Evolutionary conservation across 1,139 yeast genomes (phyloP).

Genomic region (Pneumocystis oryctolagi): DNA sequence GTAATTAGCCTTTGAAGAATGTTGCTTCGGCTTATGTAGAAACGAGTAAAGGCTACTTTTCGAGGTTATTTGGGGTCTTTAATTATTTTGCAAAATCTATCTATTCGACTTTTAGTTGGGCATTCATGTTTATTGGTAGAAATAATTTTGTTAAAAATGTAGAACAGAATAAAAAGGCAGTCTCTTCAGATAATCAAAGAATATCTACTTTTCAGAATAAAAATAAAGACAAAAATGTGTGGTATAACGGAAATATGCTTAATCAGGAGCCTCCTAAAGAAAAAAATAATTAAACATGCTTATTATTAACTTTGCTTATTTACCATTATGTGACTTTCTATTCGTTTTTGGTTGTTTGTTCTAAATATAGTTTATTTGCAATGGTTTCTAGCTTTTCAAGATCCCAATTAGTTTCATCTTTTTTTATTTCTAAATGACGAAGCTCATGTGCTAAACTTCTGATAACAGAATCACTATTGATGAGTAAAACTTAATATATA

Average conservation of each 20-base stretch:
- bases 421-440: conserved; percentile 21
- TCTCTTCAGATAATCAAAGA: not conserved
- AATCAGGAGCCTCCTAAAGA: not conserved
- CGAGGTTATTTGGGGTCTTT: conserved; percentile 20
- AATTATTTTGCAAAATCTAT: not conserved
- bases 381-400: conserved; percentile 21
- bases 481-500: conserved; percentile 3
- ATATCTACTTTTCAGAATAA: not conserved
- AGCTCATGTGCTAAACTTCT: conserved; percentile 57
- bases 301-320: not conserved
- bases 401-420: conserved; percentile 21
- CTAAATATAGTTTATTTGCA: conserved; percentile 13
- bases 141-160: not conserved
- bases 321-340: not conserved
- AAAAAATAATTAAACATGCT: not conserved
- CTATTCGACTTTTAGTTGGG: not conserved
- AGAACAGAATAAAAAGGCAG: not conserved
- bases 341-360: not conserved
- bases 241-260: conserved; percentile 4
- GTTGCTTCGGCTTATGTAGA: conserved; percentile 16
- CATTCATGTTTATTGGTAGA: not conserved
- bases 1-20: conserved; percentile 14
- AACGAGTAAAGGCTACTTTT: conserved; percentile 19
- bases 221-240: not conserved
- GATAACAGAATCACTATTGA: conserved; percentile 30